These are phyloP conservation scores for Colletotrichum spaethianum DNA, from an alignment of 2,329 filamentous ascomycete species.

Conservation along the genomic window DNA sequence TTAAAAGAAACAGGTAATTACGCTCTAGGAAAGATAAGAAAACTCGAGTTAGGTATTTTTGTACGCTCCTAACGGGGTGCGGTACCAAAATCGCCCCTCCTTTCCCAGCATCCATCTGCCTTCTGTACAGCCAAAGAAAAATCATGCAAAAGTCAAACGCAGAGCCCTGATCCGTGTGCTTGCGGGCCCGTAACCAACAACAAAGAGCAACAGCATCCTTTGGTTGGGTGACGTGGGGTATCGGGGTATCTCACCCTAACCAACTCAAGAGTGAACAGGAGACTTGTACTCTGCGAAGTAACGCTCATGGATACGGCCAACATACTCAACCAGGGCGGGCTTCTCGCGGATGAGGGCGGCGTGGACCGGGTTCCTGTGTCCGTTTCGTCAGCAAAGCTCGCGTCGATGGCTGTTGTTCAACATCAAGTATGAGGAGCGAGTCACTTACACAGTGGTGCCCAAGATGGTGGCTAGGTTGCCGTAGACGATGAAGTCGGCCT, in stretches of 20 bases:
- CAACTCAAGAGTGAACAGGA: slow-evolving; percentile 33
- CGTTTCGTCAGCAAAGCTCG: neutral
- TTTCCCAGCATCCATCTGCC: slow-evolving; percentile 17
- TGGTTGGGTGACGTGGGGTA: slow-evolving; percentile 22
- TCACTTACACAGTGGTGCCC: slow-evolving; percentile 40
- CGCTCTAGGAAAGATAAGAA: slow-evolving; percentile 28
- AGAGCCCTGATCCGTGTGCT: slow-evolving; percentile 24
- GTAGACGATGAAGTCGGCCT: slow-evolving; percentile 43
- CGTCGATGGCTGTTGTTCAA: neutral
- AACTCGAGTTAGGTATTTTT: slow-evolving; percentile 28
- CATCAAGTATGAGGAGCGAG: neutral
- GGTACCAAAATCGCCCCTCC: slow-evolving; percentile 1
- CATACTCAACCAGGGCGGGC: slow-evolving; percentile 39
- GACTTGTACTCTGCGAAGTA: slow-evolving; percentile 40
- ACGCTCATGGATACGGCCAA: slow-evolving; percentile 39
- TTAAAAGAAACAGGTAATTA: slow-evolving; percentile 24
- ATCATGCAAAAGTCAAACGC: slow-evolving; percentile 21
- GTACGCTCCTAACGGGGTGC: slow-evolving; percentile 20
- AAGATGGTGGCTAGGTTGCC: slow-evolving; percentile 38
- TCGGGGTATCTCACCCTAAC: slow-evolving; percentile 36
- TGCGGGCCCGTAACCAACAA: slow-evolving; percentile 4
- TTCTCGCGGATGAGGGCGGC: slow-evolving; percentile 39
- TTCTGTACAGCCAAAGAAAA: slow-evolving; percentile 3
- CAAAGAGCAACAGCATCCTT: neutral
- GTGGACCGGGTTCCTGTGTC: slow-evolving; percentile 34